Evolutionary conservation across 2,329 filamentous ascomycete genomes (phyloP).

Genomic region (Colletotrichum noveboracense): DNA sequence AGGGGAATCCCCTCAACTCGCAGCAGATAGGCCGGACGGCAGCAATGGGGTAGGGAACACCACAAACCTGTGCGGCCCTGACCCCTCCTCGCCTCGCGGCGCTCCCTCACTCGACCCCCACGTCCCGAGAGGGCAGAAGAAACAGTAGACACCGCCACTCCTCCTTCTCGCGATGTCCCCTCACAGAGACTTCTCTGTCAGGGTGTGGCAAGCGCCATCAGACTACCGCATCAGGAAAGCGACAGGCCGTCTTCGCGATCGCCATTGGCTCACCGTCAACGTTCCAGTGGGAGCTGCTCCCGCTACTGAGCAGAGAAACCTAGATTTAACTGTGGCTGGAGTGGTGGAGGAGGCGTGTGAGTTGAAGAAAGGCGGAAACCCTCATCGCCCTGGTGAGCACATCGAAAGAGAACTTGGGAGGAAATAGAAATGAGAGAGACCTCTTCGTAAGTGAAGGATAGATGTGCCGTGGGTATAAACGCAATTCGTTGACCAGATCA

Average conservation of each 20-base stretch:
- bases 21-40: background rate
- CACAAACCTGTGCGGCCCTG: background rate
- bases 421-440: background rate
- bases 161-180: background rate
- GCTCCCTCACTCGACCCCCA: background rate
- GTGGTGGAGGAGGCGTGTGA: background rate
- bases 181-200: background rate
- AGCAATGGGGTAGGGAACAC: background rate
- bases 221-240: conserved; percentile 19
- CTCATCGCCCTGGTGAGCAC: background rate
- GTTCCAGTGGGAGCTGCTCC: conserved; percentile 6
- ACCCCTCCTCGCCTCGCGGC: background rate
- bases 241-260: background rate
- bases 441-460: background rate
- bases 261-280: conserved; percentile 22
- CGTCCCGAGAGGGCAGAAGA: background rate
- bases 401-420: background rate
- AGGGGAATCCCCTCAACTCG: background rate
- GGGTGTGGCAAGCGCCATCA: conserved; percentile 6
- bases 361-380: background rate
- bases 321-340: conserved; percentile 7
- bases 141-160: background rate
- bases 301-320: background rate
- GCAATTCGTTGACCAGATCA: background rate
- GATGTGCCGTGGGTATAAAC: background rate